Evolutionary conservation across 345 rosid genomes (phyloP), one percentile per base, ranked within the genome.

Genomic region (Populus davidiana): DNA sequence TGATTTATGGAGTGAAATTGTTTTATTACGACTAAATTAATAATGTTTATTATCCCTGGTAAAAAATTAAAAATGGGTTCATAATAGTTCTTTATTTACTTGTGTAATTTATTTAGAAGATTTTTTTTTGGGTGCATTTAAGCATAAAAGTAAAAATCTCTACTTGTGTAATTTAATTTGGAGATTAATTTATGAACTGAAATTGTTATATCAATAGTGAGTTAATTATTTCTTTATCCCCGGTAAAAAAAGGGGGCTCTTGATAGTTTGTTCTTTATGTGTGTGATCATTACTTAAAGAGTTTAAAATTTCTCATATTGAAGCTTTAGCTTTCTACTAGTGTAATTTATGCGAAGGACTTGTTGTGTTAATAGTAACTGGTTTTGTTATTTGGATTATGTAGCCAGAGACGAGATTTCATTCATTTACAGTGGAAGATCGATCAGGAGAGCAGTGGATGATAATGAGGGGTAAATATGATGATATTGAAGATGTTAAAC

Each of bases 401-500:
- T 75, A 91, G 96, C 85, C 90, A 14, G 75, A 77, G 21, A 85
- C 84, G 70, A 85, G 83, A 72, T 91, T 86, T 82, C 81, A 86
- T 71, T 89, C 89, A 8, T 91, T 86, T 77, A 65, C 84, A 17
- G 88, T 91, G 6, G 85, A 90, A 83, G 94, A 90, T 77, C 80
- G 79, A 72, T 83, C 87, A 1, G 91, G 94, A 12, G 86, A 86
- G 69, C 88, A 76, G 73, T 90, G 90, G 82, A 83, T 90, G 63
- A 81, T 80, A 56, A 87, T 91, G 91, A 86, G 77, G n/a, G 78
- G 85, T 2, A 86, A 47, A 41, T 87, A 79, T 9, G 86, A 84
- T 44, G 85, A 86, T 63, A 63, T 17, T 2, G 96, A 90, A 52
- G 81, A 61, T 23, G 82, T 89, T 69, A 84, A 91, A 78, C 81